Evolutionary conservation across 208 protist genomes (phyloP).

Genomic region (Strigomonas galati): DNA sequence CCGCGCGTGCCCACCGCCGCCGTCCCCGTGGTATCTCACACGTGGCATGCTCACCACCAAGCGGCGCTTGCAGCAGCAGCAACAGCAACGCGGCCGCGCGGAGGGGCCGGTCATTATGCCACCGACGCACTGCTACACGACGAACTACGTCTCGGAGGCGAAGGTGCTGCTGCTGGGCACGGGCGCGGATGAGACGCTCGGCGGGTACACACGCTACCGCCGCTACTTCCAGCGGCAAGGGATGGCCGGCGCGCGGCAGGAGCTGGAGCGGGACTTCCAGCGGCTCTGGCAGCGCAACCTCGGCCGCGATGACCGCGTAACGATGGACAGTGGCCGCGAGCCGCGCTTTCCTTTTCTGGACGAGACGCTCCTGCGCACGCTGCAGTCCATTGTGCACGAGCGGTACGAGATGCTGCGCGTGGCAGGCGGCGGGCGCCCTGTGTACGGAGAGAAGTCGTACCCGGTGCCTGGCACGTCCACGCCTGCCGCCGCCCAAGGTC

Average conservation of each 20-base stretch:
- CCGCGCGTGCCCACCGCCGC: slow-evolving; percentile 41
- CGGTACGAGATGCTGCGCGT: neutral
- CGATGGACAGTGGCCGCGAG: slow-evolving; percentile 91
- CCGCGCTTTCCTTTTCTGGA: slow-evolving; percentile 93
- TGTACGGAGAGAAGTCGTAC: neutral
- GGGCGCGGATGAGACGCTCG: slow-evolving; percentile 96
- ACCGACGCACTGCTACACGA: slow-evolving; percentile 24
- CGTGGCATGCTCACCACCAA: slow-evolving; percentile 25
- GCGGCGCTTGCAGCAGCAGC: slow-evolving; percentile 16
- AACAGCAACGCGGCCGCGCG: neutral
- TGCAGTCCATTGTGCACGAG: slow-evolving; percentile 52
- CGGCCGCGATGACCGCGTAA: slow-evolving; percentile 93
- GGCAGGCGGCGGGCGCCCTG: neutral
- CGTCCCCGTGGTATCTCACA: slow-evolving; percentile 60
- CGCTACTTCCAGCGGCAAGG: slow-evolving; percentile 70
- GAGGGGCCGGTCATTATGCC: slow-evolving; percentile 16
- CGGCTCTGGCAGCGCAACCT: slow-evolving; percentile 95
- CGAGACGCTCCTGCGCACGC: slow-evolving; percentile 81
- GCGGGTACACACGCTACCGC: slow-evolving; percentile 94
- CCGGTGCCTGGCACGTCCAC: neutral
- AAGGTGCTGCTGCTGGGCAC: slow-evolving; percentile 92
- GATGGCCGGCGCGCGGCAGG: slow-evolving; percentile 48
- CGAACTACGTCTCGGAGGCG: slow-evolving; percentile 47
- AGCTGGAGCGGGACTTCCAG: slow-evolving; percentile 88
- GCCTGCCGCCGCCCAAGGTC: neutral